Evolutionary conservation across 768 basidiomycete genomes (phyloP).

Genomic region (Boletus eberwhitei): DNA sequence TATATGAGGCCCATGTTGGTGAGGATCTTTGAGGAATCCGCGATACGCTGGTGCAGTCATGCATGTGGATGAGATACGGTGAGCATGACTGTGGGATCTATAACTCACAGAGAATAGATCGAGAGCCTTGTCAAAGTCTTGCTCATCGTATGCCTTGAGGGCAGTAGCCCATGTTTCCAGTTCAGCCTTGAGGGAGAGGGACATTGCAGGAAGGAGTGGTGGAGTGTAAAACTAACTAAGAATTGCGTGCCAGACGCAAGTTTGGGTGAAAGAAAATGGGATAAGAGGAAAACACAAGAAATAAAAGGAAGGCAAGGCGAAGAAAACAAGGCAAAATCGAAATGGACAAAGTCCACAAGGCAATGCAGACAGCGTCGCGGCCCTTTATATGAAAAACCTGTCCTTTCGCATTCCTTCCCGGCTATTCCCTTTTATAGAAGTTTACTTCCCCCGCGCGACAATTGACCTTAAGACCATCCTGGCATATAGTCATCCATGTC

Average conservation of each 20-base stretch:
- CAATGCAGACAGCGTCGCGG: neutral
- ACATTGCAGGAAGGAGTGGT: conserved; percentile 17
- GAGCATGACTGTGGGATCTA: neutral
- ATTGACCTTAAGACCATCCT: too few species aligned
- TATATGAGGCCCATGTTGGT: conserved; percentile 93
- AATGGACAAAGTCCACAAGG: conserved; percentile 23
- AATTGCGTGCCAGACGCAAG: conserved; percentile 29
- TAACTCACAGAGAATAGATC: conserved; percentile 67
- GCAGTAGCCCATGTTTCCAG: conserved; percentile 87
- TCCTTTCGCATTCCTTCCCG: neutral
- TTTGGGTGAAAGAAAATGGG: conserved; percentile 5
- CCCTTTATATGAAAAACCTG: neutral
- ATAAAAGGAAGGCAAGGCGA: neutral
- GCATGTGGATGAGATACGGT: neutral
- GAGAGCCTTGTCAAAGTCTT: conserved; percentile 75
- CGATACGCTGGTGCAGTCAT: conserved; percentile 54
- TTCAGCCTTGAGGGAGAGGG: conserved; percentile 61
- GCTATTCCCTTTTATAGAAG: neutral
- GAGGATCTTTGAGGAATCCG: conserved; percentile 84
- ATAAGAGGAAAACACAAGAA: neutral
- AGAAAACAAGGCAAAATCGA: neutral
- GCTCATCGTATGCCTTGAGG: conserved; percentile 82
- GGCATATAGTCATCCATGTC: too few species aligned
- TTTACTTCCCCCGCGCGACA: neutral
- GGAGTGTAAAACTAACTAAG: neutral